Evolutionary conservation across 768 basidiomycete genomes (phyloP).

Genomic region (Calocera cornea): DNA sequence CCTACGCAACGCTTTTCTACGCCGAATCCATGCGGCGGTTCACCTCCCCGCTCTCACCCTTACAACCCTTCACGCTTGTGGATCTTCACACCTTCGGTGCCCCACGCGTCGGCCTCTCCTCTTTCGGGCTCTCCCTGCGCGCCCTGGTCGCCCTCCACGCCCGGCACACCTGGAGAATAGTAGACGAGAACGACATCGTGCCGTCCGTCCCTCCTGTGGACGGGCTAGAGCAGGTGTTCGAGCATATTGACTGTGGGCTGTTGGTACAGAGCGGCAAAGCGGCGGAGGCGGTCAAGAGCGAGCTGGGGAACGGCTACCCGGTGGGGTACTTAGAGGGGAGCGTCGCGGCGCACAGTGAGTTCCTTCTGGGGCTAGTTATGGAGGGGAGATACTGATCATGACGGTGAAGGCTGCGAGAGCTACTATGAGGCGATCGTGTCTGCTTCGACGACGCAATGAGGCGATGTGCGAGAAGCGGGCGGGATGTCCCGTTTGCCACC

Average conservation of each 20-base stretch:
- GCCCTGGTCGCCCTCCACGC: background rate
- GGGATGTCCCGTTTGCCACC: too few species aligned
- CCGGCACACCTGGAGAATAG: background rate
- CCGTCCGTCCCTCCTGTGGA: background rate
- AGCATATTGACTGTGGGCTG: background rate
- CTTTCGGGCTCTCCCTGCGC: background rate
- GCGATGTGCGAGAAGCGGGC: too few species aligned
- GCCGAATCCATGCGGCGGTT: background rate
- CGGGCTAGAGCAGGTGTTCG: background rate
- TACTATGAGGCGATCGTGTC: too few species aligned
- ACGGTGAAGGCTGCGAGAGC: too few species aligned
- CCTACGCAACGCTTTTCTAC: slow-evolving; percentile 5
- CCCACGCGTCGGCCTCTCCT: background rate
- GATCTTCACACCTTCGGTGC: background rate
- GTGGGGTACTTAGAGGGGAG: background rate
- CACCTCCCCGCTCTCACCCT: background rate
- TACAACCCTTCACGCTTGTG: background rate
- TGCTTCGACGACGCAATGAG: too few species aligned
- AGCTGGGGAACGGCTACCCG: background rate
- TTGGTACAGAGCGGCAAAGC: background rate
- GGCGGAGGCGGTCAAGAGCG: background rate
- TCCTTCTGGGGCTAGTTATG: too few species aligned
- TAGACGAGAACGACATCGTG: background rate
- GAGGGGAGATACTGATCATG: too few species aligned
- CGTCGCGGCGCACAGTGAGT: background rate